phyloP scores from a whole-genome alignment of 129 eudicot species.

The Heracleum sosnowskyi region DNA sequence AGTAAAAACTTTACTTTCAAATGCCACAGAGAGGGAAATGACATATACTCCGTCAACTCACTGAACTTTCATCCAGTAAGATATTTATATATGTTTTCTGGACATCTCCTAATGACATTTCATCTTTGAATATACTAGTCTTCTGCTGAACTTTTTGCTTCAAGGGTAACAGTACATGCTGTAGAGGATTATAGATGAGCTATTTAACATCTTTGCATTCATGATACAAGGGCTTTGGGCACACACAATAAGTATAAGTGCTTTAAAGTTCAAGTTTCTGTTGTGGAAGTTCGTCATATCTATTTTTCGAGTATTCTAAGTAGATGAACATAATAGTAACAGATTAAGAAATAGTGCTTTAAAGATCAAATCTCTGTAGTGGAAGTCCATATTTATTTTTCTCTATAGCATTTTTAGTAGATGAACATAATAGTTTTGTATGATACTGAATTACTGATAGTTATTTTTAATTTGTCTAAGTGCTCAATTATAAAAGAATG shows the following conservation, averaged over 20 bases:
- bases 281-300: not conserved
- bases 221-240: too few species aligned
- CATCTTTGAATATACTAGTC: not conserved
- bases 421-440: not conserved
- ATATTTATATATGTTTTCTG: not conserved
- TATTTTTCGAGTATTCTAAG: not conserved
- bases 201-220: too few species aligned
- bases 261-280: not conserved
- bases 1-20: conserved; percentile 87
- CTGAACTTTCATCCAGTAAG: conserved; percentile 96
- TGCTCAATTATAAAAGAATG: not conserved
- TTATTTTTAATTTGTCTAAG: not conserved
- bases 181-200: not conserved
- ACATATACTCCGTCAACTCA: conserved; percentile 84
- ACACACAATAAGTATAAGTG: not conserved
- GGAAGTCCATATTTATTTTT: not conserved
- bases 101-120: not conserved
- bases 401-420: not conserved
- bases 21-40: conserved; percentile 89
- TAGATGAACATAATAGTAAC: not conserved
- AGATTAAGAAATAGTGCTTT: not conserved
- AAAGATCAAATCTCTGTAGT: not conserved
- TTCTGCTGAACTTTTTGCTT: not conserved
- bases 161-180: not conserved
- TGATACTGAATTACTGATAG: too few species aligned